Evolutionary conservation across 139 green algal species (phyloP).

Genomic region (Chlamydomonas sphaeroides): DNA sequence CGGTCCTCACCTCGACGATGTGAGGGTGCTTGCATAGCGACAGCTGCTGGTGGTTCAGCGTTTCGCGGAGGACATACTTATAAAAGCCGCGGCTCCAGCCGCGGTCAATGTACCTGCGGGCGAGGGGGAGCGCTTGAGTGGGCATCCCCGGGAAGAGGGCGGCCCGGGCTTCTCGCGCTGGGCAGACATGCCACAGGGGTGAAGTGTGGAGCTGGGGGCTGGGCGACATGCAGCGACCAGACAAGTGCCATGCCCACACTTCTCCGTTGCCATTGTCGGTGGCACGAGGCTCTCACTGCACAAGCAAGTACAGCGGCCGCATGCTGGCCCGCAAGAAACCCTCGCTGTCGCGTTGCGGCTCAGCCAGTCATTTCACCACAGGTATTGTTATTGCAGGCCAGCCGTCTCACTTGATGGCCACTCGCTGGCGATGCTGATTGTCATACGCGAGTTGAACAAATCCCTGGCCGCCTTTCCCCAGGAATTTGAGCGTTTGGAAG

Average conservation of each 20-base stretch:
- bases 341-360: too few species aligned
- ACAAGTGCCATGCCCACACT: too few species aligned
- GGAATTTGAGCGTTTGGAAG: conserved; percentile 28
- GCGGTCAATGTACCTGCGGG: conserved; percentile 22
- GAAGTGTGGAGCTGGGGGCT: too few species aligned
- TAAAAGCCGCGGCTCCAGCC: conserved; percentile 31
- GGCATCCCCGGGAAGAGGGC: too few species aligned
- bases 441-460: conserved; percentile 43
- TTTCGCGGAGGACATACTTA: conserved; percentile 51
- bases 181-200: too few species aligned
- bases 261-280: too few species aligned
- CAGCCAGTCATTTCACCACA: not conserved
- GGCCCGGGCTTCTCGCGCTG: too few species aligned
- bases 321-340: too few species aligned
- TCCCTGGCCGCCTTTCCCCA: conserved; percentile 27
- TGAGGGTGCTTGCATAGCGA: conserved; percentile 78
- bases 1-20: conserved; percentile 5
- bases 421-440: conserved; percentile 6
- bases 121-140: too few species aligned
- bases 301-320: too few species aligned
- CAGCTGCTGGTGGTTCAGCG: conserved; percentile 50
- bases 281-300: too few species aligned
- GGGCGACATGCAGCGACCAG: too few species aligned
- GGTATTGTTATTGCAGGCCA: not conserved
- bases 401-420: conserved; percentile 39